Percentiles rank a stretch among this genome's conserved stretches.
Conservation (phyloP, 352 stramenopile genomes). For the Globisporangium spinosum region DNA sequence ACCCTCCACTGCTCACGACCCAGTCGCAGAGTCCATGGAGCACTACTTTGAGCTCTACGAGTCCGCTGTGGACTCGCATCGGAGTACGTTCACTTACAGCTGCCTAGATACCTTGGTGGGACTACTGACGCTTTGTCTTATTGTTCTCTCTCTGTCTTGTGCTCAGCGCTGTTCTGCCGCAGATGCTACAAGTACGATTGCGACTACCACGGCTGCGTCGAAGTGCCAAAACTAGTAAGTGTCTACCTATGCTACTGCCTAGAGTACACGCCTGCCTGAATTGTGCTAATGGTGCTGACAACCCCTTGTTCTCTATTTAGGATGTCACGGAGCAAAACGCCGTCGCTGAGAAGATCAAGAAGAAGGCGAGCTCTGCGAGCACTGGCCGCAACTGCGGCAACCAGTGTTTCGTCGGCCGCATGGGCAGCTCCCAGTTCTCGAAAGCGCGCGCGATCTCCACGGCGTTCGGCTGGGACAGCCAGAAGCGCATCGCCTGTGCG, state of each 20-base stretch:
- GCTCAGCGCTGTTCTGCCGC: constrained; percentile 66
- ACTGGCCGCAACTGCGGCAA: constrained; percentile 75
- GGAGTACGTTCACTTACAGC: constrained; percentile 34
- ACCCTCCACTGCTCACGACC: not conserved
- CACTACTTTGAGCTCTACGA: constrained; percentile 56
- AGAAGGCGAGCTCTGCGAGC: constrained; percentile 36
- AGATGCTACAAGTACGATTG: constrained; percentile 85
- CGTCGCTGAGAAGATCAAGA: constrained; percentile 36
- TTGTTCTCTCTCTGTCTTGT: not conserved
- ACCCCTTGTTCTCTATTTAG: constrained; percentile 17
- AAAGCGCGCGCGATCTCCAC: constrained; percentile 49
- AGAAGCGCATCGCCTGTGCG: constrained; percentile 42
- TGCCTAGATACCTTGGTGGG: not conserved
- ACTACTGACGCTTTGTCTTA: not conserved
- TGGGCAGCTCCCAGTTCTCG: constrained; percentile 34
- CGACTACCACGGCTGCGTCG: constrained; percentile 69
- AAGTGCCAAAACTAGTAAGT: constrained; percentile 55
- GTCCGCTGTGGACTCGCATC: constrained; percentile 57
- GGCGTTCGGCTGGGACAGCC: constrained; percentile 47
- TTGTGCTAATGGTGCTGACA: not conserved
- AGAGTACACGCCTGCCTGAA: not conserved
- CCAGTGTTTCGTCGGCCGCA: constrained; percentile 66
- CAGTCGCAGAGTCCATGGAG: constrained; percentile 27
- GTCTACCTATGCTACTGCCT: not conserved
- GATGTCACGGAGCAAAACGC: constrained; percentile 63